phyloP scores from a whole-genome alignment of 179 eudicot genomes.

The Silene noctiflora region DNA sequence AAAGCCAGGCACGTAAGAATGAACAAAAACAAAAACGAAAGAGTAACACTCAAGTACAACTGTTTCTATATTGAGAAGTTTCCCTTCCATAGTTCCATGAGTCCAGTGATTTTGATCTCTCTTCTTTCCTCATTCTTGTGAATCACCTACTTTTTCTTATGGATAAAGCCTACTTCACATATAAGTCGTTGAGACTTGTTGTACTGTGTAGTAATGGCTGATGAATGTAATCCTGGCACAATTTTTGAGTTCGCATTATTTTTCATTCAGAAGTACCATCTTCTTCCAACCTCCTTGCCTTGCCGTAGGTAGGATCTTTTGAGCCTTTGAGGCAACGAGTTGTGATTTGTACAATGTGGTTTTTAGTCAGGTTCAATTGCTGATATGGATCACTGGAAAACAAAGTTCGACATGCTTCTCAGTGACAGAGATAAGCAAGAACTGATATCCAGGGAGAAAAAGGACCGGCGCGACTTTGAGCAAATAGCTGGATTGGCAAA shows the following conservation, averaged over 20 bases:
- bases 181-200: not conserved
- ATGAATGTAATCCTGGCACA: not conserved
- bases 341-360: constrained; percentile 16
- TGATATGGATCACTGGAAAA: constrained; percentile 65
- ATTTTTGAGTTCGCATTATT: too few relatives aligned
- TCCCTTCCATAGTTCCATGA: not conserved
- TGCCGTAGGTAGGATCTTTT: not conserved
- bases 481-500: constrained; percentile 73
- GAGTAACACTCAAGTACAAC: not conserved
- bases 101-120: not conserved
- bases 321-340: not conserved
- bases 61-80: not conserved
- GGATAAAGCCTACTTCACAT: not conserved
- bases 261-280: too few relatives aligned
- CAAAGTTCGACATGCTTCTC: constrained; percentile 57
- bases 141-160: not conserved
- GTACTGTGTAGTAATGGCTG: not conserved
- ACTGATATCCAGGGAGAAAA: constrained; percentile 78
- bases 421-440: constrained; percentile 63
- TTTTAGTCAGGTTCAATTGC: constrained; percentile 46
- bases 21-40: not conserved
- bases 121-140: not conserved
- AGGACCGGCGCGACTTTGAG: constrained; percentile 76
- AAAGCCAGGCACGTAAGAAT: not conserved
- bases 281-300: not conserved